Percentiles rank a stretch among this genome's conserved stretches.
Evolutionary conservation across 257 asterid species (phyloP).

Genomic region (Haberlea rhodopensis): DNA sequence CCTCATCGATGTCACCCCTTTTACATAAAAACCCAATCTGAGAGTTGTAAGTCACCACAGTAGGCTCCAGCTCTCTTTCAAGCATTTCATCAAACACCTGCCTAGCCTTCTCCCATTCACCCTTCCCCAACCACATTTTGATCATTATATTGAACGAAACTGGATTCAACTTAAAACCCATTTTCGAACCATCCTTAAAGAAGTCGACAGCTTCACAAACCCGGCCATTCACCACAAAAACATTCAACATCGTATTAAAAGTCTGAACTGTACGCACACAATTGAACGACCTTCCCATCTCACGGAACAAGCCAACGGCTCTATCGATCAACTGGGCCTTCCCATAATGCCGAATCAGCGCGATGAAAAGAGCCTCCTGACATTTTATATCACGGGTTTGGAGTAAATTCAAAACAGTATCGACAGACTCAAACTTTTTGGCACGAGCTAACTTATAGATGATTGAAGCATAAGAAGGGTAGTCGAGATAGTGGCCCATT

Average conservation of each 20-base stretch:
- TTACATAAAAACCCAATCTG: constrained; percentile 71
- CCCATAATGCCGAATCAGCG: constrained; percentile 70
- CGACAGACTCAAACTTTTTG: constrained; percentile 54
- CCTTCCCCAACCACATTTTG: constrained; percentile 63
- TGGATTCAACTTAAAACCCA: constrained; percentile 63
- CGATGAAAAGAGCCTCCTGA: constrained; percentile 62
- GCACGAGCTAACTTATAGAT: constrained; percentile 68
- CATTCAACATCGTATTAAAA: constrained; percentile 70
- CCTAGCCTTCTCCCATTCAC: constrained; percentile 55
- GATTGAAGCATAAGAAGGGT: constrained; percentile 78
- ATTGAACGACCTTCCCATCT: constrained; percentile 61
- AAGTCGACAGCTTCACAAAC: constrained; percentile 44
- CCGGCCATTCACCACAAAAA: constrained; percentile 49
- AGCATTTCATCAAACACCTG: too few relatives aligned
- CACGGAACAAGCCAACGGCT: constrained; percentile 52
- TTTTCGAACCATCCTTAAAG: constrained; percentile 38
- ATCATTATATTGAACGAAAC: constrained; percentile 76
- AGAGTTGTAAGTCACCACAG: constrained; percentile 68
- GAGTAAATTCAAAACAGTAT: constrained; percentile 44
- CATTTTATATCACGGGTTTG: constrained; percentile 50
- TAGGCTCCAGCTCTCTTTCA: constrained; percentile 64
- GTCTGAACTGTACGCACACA: constrained; percentile 59
- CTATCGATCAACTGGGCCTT: constrained; percentile 45
- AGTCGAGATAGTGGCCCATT: constrained; percentile 69
- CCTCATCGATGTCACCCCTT: constrained; percentile 55